Percentiles rank a stretch among this genome's conserved stretches.
phyloP scores from a whole-genome alignment of 371 early-diverging fungal species.

The Actinomortierella wolfii region DNA sequence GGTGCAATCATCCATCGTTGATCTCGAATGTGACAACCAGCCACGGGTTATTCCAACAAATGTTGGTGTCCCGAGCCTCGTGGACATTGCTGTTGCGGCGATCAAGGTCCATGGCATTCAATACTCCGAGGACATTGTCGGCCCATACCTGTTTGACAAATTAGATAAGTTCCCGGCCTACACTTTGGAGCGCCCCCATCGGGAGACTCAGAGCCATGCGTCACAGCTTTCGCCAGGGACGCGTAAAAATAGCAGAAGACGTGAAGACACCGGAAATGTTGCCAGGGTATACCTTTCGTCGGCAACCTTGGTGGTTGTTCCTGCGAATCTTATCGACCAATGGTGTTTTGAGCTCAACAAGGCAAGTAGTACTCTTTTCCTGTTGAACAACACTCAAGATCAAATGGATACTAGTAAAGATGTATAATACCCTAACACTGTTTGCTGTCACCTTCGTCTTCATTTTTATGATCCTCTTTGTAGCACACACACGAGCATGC shows the following conservation, averaged over 20 bases:
- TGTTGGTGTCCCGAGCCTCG: constrained; percentile 40
- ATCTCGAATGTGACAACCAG: neutral
- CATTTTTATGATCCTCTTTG: too few relatives aligned
- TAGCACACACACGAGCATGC: constrained; percentile 60
- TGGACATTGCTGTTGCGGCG: constrained; percentile 46
- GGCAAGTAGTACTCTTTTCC: too few relatives aligned
- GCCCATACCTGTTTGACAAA: constrained; percentile 21
- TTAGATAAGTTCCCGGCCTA: constrained; percentile 22
- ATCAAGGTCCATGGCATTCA: constrained; percentile 48
- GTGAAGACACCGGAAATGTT: constrained; percentile 2
- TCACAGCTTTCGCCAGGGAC: too few relatives aligned
- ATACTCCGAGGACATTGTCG: constrained; percentile 47
- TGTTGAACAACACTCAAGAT: too few relatives aligned
- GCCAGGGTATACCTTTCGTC: constrained; percentile 55
- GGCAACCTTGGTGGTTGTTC: constrained; percentile 76
- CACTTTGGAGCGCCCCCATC: too few relatives aligned
- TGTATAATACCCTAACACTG: too few relatives aligned
- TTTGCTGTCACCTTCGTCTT: too few relatives aligned
- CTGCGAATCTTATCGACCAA: constrained; percentile 74
- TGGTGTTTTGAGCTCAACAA: constrained; percentile 78
- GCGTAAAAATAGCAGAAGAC: too few relatives aligned
- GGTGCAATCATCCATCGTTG: constrained; percentile 19
- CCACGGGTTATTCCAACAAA: constrained; percentile 2
- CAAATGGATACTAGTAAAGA: too few relatives aligned
- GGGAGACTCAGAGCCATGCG: too few relatives aligned